Base-by-base conservation (phyloP, 2,329 filamentous ascomycete genomes). In the Neofusicoccum laricinum region DNA sequence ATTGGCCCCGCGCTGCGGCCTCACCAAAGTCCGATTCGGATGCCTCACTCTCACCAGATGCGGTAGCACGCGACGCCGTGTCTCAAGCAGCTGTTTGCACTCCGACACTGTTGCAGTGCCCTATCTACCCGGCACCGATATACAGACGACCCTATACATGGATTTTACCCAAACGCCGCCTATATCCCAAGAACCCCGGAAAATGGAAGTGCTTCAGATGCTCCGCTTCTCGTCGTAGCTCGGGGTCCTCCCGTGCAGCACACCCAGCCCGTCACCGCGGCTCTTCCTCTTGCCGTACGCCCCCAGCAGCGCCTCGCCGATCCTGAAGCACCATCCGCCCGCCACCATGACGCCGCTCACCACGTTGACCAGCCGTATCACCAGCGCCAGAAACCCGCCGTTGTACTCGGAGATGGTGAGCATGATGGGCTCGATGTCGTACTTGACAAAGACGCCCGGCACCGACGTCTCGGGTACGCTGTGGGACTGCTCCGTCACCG, bases 361-460 rank as follows among this genome's bases (percentile, higher is more conserved):
- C 17, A 98, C 90, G 77, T 99, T 99, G 68, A 98, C 89, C 58
- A 97, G 79, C 74, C 94, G 88, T 68, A 98, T 85, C 49, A 93
- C 66, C 70, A 99, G 86, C 25, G 85, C 82, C 68, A 97, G 78
- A 65, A 97, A 82, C 48, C 90, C 84, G 64, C 89, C 88, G 73
- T 93, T 87, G 72, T 88, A 87, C 80, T 98, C 94, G 67, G 90
- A 89, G 46, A 99, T 89, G 32, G 90, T 89, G 61, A 99, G 82
- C 76, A 95, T 81, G 71, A 99, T 93, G 1, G 95, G 95, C 82
- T 99, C 95, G 71, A 99, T 97, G 76, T 98, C 94, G 80, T 96
- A 99, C 81, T 98, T 99, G 85, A 99, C 91, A 76, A 98, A 99
- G 67, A 99, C 88, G 36, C 95, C 95, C 0, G 95, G 95, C 0